phyloP scores from a whole-genome alignment of 73 alveolate species.

The Symbiodinium natans region DNA sequence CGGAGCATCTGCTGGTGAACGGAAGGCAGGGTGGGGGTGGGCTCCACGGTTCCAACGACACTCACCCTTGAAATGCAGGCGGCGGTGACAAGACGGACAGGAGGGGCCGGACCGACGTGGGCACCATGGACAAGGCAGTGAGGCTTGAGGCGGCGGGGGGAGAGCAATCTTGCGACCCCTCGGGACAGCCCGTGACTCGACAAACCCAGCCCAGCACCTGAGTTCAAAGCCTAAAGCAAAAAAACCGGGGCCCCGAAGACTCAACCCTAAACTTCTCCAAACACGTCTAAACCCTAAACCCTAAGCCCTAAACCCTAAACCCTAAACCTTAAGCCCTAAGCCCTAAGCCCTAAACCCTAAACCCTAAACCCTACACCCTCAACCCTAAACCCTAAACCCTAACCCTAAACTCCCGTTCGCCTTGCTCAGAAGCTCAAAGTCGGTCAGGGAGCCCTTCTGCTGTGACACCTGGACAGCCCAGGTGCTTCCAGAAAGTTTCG shows the following conservation, averaged over 20 bases:
- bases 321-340: too few relatives aligned
- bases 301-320: too few relatives aligned
- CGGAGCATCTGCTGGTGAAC: neutral
- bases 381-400: neutral
- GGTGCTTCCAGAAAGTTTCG: neutral
- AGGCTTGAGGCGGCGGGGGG: neutral
- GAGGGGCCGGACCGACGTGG: neutral
- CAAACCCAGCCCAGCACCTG: too few relatives aligned
- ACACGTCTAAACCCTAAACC: too few relatives aligned
- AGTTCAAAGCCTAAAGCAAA: too few relatives aligned
- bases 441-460: slow-evolving; percentile 67
- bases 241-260: too few relatives aligned
- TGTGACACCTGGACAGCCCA: slow-evolving; percentile 20
- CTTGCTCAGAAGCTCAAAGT: slow-evolving; percentile 74
- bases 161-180: neutral
- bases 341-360: too few relatives aligned
- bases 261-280: too few relatives aligned
- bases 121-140: neutral
- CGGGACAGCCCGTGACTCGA: too few relatives aligned
- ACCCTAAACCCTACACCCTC: too few relatives aligned
- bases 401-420: neutral
- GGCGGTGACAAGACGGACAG: neutral
- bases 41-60: neutral
- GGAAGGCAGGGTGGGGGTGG: neutral
- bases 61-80: neutral